A percentile compares a stretch with the other conserved stretches of the same genome.
These are phyloP conservation scores for Aschersonia sp. DNA, from an alignment of 2,329 filamentous ascomycete genomes.

Conservation along the genomic window DNA sequence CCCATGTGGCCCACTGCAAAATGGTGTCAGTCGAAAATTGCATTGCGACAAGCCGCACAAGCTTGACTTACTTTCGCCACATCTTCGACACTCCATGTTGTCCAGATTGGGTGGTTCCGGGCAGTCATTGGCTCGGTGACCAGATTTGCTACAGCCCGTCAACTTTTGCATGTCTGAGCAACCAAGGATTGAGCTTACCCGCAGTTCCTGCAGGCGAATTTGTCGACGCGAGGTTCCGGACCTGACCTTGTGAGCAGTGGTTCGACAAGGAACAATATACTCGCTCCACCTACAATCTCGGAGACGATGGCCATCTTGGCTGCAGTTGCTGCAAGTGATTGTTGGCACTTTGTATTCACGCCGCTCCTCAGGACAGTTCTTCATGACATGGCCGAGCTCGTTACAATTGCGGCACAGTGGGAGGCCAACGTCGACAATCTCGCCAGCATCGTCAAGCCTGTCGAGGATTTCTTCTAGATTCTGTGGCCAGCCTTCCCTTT, in stretches of 20 bases:
- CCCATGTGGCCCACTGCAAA: conserved; percentile 43
- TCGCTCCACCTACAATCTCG: conserved; percentile 46
- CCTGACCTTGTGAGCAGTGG: conserved; percentile 20
- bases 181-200: conserved; percentile 20
- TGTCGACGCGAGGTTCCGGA: conserved; percentile 45
- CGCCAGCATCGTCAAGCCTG: conserved; percentile 52
- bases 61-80: conserved; percentile 38
- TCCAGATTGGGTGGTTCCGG: conserved; percentile 46
- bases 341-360: conserved; percentile 28
- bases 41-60: background rate
- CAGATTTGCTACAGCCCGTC: conserved; percentile 24
- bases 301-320: conserved; percentile 46
- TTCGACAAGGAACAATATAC: background rate
- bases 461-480: conserved; percentile 42
- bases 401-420: conserved; percentile 49
- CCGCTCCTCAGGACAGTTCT: conserved; percentile 44
- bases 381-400: conserved; percentile 47
- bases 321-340: conserved; percentile 52
- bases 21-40: conserved; percentile 2
- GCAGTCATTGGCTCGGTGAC: conserved; percentile 36
- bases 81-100: conserved; percentile 51
- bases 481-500: conserved; percentile 45
- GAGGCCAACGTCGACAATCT: conserved; percentile 42
- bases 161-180: conserved; percentile 3
- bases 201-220: conserved; percentile 55